These are phyloP conservation scores for Trifolium repens DNA, from an alignment of 306 rosid species.

Conservation along the genomic window DNA sequence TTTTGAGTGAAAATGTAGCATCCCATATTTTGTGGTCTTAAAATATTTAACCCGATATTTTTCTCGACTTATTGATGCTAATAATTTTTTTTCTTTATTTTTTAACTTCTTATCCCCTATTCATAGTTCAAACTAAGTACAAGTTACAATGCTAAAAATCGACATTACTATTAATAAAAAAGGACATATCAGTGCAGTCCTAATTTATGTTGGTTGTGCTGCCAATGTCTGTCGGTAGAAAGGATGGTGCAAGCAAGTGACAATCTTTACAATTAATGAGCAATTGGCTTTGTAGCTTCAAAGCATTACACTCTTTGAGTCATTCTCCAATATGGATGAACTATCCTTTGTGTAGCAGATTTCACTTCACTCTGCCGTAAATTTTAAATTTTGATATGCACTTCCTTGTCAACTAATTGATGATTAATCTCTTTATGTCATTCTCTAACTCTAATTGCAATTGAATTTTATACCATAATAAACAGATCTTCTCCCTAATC, in stretches of 20 bases:
- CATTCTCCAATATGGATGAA: slow-evolving; percentile 32
- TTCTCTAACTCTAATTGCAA: neutral
- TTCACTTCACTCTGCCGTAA: slow-evolving; percentile 40
- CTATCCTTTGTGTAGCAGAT: neutral
- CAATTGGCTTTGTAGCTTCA: slow-evolving; percentile 30
- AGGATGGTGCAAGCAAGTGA: slow-evolving; percentile 41
- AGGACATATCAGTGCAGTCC: slow-evolving; percentile 30
- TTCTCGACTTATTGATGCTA: too few relatives aligned
- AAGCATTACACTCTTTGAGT: slow-evolving; percentile 36
- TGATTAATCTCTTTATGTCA: neutral
- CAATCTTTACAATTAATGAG: slow-evolving; percentile 34
- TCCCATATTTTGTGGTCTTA: too few relatives aligned
- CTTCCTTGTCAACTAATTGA: neutral
- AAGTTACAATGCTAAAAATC: neutral
- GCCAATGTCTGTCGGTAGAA: slow-evolving; percentile 48
- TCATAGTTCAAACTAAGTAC: neutral
- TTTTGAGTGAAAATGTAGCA: too few relatives aligned
- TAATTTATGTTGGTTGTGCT: slow-evolving; percentile 44
- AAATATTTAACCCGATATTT: too few relatives aligned
- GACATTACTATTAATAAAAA: neutral
- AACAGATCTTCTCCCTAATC: too few relatives aligned
- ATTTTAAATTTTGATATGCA: neutral
- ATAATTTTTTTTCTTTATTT: too few relatives aligned
- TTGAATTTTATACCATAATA: too few relatives aligned
- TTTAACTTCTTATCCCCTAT: too few relatives aligned